phyloP scores from a whole-genome alignment of 106 monocot genomes.

The Narthecium ossifragum region DNA sequence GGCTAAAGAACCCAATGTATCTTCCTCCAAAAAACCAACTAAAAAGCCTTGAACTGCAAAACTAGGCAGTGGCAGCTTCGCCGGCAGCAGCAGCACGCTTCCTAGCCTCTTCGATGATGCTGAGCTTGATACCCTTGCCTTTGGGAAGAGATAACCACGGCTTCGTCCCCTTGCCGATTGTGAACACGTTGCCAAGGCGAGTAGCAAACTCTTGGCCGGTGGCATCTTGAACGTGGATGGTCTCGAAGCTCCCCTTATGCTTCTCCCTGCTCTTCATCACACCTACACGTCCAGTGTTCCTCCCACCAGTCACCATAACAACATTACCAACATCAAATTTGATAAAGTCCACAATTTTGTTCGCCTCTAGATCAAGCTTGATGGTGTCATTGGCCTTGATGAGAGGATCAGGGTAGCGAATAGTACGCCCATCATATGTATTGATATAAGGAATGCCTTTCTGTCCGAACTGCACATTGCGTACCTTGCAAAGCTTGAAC shows the following conservation, averaged over 20 bases:
- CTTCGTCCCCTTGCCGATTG: slow-evolving; percentile 74
- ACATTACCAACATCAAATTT: slow-evolving; percentile 88
- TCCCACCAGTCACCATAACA: slow-evolving; percentile 83
- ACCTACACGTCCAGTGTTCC: slow-evolving; percentile 79
- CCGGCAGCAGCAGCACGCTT: slow-evolving; percentile 49
- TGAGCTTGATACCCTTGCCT: slow-evolving; percentile 82
- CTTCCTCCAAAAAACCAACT: too few relatives aligned
- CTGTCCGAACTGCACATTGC: slow-evolving; percentile 66
- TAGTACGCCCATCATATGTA: slow-evolving; percentile 80
- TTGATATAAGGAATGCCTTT: slow-evolving; percentile 78
- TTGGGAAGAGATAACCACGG: slow-evolving; percentile 84
- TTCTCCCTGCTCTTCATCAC: slow-evolving; percentile 92
- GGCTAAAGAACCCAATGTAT: too few relatives aligned
- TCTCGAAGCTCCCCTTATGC: slow-evolving; percentile 86
- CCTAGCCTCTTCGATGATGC: slow-evolving; percentile 75
- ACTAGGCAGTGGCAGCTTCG: slow-evolving; percentile 26
- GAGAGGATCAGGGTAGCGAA: slow-evolving; percentile 78
- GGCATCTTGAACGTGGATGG: slow-evolving; percentile 72
- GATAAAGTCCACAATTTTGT: slow-evolving; percentile 78
- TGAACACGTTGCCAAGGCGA: slow-evolving; percentile 77
- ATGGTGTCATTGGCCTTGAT: slow-evolving; percentile 80
- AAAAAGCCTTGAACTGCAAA: too few relatives aligned
- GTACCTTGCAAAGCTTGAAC: slow-evolving; percentile 95
- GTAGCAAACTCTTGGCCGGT: slow-evolving; percentile 78
- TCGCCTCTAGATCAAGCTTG: slow-evolving; percentile 63